These are phyloP conservation scores for Sugiyamaella qingdaonensis DNA, from an alignment of 805 yeast species.

Conservation along the genomic window DNA sequence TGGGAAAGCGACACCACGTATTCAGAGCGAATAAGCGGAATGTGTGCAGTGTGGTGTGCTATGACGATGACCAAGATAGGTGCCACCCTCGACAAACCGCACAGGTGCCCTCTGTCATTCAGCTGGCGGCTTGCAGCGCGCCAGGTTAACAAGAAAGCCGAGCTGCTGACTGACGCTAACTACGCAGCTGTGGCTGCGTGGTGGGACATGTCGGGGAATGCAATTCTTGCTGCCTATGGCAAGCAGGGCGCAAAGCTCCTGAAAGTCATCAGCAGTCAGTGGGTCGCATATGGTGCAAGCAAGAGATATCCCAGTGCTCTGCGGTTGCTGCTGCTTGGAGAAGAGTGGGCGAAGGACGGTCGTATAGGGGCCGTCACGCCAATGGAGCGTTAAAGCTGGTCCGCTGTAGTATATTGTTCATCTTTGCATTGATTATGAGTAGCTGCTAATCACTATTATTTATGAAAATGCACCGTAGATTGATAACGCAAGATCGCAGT, in stretches of 20 bases:
- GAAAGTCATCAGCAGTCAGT: conserved; percentile 40
- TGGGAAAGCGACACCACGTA: conserved; percentile 60
- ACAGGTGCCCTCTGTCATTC: conserved; percentile 54
- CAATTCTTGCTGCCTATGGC: conserved; percentile 57
- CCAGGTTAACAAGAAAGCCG: conserved; percentile 47
- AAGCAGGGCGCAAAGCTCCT: conserved; percentile 66
- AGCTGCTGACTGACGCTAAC: conserved; percentile 60
- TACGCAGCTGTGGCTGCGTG: conserved; percentile 69
- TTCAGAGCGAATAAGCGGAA: conserved; percentile 84
- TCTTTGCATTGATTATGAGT: no score
- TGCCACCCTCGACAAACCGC: conserved; percentile 25
- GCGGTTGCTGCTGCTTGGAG: conserved; percentile 69
- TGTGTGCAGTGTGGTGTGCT: conserved; percentile 72
- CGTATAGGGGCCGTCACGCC: conserved; percentile 30
- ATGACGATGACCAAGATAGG: conserved; percentile 51
- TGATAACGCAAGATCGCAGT: no score
- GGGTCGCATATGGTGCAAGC: conserved; percentile 52
- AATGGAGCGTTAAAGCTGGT: conserved; percentile 4
- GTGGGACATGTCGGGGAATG: conserved; percentile 82
- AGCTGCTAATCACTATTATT: no score
- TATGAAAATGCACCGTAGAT: no score
- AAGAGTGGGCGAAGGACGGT: conserved; percentile 61
- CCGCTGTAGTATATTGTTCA: no score
- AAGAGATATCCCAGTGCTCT: conserved; percentile 71
- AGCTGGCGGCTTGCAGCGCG: conserved; percentile 77